These are phyloP conservation scores for Wickerhamiella spandovensis DNA, from an alignment of 805 yeast genomes.

Conservation along the genomic window DNA sequence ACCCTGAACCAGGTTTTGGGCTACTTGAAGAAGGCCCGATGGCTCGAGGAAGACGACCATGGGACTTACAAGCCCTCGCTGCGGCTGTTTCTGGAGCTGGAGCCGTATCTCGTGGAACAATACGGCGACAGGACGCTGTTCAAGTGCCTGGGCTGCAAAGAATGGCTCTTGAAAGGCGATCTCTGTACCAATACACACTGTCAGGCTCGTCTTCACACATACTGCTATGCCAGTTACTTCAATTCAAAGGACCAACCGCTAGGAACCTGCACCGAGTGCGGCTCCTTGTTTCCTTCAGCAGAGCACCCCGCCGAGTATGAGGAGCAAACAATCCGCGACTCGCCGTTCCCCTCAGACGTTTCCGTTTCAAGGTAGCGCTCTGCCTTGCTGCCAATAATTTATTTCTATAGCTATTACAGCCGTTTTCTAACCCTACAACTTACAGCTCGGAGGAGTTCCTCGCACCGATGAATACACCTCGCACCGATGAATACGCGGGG, in stretches of 20 bases:
- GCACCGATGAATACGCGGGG: too few relatives aligned
- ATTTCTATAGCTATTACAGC: too few relatives aligned
- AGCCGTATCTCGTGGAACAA: constrained; percentile 6
- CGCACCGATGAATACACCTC: too few relatives aligned
- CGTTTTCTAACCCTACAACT: too few relatives aligned
- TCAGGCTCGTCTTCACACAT: constrained; percentile 9
- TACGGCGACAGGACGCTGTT: constrained; percentile 8
- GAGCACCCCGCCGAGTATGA: not conserved
- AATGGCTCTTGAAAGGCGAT: constrained; percentile 10
- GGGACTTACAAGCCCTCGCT: constrained; percentile 4
- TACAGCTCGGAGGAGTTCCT: too few relatives aligned
- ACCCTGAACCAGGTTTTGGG: not conserved
- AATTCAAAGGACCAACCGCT: not conserved
- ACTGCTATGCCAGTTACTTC: constrained; percentile 13
- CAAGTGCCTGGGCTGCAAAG: constrained; percentile 12
- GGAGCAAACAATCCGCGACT: not conserved
- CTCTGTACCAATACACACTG: constrained; percentile 10
- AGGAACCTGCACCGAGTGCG: constrained; percentile 10
- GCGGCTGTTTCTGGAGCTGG: constrained; percentile 8
- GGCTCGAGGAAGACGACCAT: not conserved
- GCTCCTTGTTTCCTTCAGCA: not conserved
- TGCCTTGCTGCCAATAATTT: too few relatives aligned
- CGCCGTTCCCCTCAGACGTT: too few relatives aligned
- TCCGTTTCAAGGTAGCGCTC: too few relatives aligned
- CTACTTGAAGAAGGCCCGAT: not conserved